Evolutionary conservation across 805 yeast genomes (phyloP).

Genomic region (Cyberlindnera amylophila): DNA sequence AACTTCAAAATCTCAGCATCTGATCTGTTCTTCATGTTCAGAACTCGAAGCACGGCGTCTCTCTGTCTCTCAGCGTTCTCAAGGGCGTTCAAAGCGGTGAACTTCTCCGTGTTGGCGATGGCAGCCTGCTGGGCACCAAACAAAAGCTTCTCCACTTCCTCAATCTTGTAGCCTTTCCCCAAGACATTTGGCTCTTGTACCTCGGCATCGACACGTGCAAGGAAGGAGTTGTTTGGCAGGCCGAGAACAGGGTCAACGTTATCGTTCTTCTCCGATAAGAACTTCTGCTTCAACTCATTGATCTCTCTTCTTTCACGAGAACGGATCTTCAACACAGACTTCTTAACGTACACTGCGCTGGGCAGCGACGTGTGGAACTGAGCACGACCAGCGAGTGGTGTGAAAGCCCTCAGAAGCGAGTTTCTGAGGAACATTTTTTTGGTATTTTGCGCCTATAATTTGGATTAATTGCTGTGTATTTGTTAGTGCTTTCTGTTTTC

Average conservation of each 20-base stretch:
- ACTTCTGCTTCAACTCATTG: constrained; percentile 27
- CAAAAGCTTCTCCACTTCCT: constrained; percentile 70
- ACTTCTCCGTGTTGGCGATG: constrained; percentile 39
- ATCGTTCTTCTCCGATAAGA: constrained; percentile 22
- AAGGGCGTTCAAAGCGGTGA: constrained; percentile 22
- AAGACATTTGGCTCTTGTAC: constrained; percentile 62
- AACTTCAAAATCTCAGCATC: constrained; percentile 52
- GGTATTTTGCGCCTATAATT: neutral
- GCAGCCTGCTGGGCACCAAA: constrained; percentile 64
- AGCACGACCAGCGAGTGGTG: constrained; percentile 7
- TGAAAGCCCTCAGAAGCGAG: constrained; percentile 12
- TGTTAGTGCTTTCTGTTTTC: neutral
- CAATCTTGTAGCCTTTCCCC: constrained; percentile 52
- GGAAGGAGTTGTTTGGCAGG: constrained; percentile 57
- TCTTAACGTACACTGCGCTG: constrained; percentile 12
- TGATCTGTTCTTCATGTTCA: constrained; percentile 69
- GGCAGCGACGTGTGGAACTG: constrained; percentile 7
- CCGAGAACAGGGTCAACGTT: constrained; percentile 81
- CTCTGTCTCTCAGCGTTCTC: constrained; percentile 55
- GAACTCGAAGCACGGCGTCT: constrained; percentile 65
- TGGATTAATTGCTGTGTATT: neutral
- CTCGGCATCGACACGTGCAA: constrained; percentile 62
- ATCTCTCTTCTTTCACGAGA: constrained; percentile 26
- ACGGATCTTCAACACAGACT: constrained; percentile 24
- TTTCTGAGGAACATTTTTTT: constrained; percentile 10